Evolutionary conservation across 2,329 filamentous ascomycete species (phyloP).

Genomic region (Coniochaeta prunicola): DNA sequence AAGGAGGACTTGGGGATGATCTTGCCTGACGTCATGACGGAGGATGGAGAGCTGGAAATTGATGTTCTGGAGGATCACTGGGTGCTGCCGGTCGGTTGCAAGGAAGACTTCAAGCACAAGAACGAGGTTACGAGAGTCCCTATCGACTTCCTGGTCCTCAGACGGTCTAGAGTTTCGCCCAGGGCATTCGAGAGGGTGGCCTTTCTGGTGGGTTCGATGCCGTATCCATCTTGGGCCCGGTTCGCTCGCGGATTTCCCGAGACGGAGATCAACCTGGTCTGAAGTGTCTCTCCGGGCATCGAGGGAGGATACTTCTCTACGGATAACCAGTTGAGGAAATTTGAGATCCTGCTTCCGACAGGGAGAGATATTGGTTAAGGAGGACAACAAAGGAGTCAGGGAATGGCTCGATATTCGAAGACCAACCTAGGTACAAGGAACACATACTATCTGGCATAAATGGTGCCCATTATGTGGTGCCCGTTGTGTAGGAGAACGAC

Average conservation of each 20-base stretch:
- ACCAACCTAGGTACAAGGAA: no score
- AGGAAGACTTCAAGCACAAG: neutral
- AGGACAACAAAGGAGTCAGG: no score
- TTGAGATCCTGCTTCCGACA: no score
- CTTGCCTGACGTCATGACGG: neutral
- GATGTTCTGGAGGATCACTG: neutral
- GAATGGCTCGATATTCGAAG: no score
- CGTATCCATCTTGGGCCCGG: neutral
- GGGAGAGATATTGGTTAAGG: no score
- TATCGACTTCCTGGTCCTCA: neutral
- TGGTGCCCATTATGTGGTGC: no score
- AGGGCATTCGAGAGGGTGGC: neutral
- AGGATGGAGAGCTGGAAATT: neutral
- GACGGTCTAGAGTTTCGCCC: neutral
- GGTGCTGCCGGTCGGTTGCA: neutral
- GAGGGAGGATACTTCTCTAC: no score
- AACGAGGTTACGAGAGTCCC: neutral
- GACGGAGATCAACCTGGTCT: neutral
- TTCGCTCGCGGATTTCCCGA: neutral
- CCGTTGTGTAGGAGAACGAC: no score
- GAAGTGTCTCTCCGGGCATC: neutral
- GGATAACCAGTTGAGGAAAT: no score
- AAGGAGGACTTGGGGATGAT: neutral
- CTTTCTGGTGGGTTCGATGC: neutral
- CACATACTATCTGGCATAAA: no score